Evolutionary conservation across 2,329 filamentous ascomycete species (phyloP).

Genomic region (Pseudogymnoascus sp.): DNA sequence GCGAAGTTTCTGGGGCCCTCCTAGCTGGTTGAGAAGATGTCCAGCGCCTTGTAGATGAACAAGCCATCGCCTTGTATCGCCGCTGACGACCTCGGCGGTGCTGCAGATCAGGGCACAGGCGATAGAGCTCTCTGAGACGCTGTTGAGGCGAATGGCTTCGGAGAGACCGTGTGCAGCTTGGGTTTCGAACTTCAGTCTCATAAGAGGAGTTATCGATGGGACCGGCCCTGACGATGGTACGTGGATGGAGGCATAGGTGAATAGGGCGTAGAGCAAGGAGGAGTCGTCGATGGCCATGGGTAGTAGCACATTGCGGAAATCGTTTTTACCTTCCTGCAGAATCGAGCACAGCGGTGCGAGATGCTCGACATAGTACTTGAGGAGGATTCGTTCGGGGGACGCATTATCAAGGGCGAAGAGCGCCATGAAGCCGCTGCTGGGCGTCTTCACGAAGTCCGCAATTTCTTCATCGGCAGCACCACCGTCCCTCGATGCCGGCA

Average conservation of each 20-base stretch:
- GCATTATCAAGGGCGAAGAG: slow-evolving; percentile 2
- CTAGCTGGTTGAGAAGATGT: slow-evolving; percentile 15
- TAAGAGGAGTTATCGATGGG: slow-evolving; percentile 6
- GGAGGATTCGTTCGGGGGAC: slow-evolving; percentile 10
- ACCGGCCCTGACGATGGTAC: slow-evolving; percentile 9
- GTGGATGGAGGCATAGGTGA: slow-evolving; percentile 16
- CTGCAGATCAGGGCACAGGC: slow-evolving; percentile 15
- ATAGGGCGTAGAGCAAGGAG: slow-evolving; percentile 15
- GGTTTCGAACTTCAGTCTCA: slow-evolving; percentile 12
- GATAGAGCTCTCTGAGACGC: slow-evolving; percentile 14
- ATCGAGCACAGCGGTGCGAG: slow-evolving; percentile 14
- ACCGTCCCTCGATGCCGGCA: neutral
- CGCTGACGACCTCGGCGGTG: slow-evolving; percentile 14
- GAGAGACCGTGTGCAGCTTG: slow-evolving; percentile 15
- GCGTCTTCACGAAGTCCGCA: neutral
- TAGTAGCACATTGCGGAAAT: slow-evolving; percentile 11
- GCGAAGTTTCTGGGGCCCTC: slow-evolving; percentile 10
- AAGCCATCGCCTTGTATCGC: slow-evolving; percentile 15
- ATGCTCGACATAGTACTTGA: slow-evolving; percentile 13
- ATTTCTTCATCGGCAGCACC: neutral
- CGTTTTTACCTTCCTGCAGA: slow-evolving; percentile 11
- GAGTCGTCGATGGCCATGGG: slow-evolving; percentile 17
- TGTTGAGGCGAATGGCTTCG: slow-evolving; percentile 15
- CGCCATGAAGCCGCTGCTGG: slow-evolving; percentile 5
- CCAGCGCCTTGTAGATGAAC: slow-evolving; percentile 16